phyloP scores from a whole-genome alignment of 768 basidiomycete genomes.

The Tylopilus vinaceipallidus region DNA sequence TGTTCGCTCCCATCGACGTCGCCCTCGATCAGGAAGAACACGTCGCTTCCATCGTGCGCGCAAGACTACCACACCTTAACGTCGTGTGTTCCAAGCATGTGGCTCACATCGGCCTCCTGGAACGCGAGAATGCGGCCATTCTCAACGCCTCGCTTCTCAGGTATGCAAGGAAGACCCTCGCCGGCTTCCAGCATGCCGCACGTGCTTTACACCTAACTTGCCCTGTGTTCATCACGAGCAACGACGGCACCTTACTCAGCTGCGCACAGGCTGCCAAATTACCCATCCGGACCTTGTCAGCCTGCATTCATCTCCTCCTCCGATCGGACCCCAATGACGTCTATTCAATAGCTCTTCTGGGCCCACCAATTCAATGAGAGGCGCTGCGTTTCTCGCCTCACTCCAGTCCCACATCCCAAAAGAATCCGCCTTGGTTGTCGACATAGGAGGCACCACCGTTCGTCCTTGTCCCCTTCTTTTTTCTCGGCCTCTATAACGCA shows the following conservation, averaged over 20 bases:
- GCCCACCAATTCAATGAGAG: slow-evolving; percentile 70
- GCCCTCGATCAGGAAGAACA: slow-evolving; percentile 45
- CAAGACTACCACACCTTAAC: slow-evolving; percentile 40
- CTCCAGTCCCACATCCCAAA: slow-evolving; percentile 32
- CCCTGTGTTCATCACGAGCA: slow-evolving; percentile 57
- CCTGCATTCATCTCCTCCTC: slow-evolving; percentile 19
- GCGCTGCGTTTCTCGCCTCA: slow-evolving; percentile 58
- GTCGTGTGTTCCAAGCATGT: slow-evolving; percentile 57
- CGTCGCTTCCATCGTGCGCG: slow-evolving; percentile 42
- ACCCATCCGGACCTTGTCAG: slow-evolving; percentile 57
- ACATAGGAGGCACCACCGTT: slow-evolving; percentile 62
- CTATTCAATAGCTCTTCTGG: slow-evolving; percentile 39
- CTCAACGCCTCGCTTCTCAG: slow-evolving; percentile 62
- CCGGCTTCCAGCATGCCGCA: slow-evolving; percentile 52
- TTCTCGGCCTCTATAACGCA: slow-evolving; percentile 12
- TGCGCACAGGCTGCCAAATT: slow-evolving; percentile 50
- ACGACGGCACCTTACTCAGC: slow-evolving; percentile 54
- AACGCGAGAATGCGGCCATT: slow-evolving; percentile 67
- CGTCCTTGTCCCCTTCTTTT: slow-evolving; percentile 15
- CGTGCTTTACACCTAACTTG: slow-evolving; percentile 45
- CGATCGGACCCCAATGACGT: slow-evolving; percentile 9
- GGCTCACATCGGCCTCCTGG: slow-evolving; percentile 56
- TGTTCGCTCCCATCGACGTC: slow-evolving; percentile 49
- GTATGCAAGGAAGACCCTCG: slow-evolving; percentile 56
- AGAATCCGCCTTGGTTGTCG: slow-evolving; percentile 51